Conservation (phyloP, 148 eudicot species). For the Diospyros kaki region DNA sequence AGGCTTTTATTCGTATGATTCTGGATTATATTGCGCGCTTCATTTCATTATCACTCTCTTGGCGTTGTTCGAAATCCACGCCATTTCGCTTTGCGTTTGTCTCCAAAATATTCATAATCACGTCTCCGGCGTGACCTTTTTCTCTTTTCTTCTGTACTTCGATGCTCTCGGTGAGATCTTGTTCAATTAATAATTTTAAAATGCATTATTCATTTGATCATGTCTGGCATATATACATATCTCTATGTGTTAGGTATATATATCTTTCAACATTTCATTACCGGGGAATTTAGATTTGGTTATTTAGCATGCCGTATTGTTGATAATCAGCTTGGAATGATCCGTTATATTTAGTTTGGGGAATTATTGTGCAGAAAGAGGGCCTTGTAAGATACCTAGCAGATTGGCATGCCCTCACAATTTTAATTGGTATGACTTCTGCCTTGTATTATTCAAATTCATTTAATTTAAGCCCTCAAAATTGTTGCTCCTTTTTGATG, state of each 20-base stretch:
- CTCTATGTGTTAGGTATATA: background rate
- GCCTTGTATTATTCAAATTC: background rate
- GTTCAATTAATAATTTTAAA: background rate
- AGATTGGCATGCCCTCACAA: background rate
- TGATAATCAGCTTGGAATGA: background rate
- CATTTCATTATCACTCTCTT: no score
- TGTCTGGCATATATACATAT: no score
- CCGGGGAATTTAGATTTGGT: background rate
- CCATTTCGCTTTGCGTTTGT: conserved; percentile 53
- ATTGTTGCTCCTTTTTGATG: background rate
- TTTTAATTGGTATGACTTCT: background rate
- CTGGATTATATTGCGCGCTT: background rate
- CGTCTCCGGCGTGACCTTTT: conserved; percentile 17
- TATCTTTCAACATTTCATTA: background rate
- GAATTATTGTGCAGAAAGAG: background rate
- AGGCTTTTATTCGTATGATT: background rate
- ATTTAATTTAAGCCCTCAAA: background rate
- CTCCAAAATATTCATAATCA: conserved; percentile 20
- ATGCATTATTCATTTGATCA: no score
- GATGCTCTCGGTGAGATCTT: conserved; percentile 4
- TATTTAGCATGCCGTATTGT: background rate
- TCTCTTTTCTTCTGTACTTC: background rate
- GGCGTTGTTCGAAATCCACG: conserved; percentile 11
- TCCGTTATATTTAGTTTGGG: background rate
- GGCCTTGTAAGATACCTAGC: background rate